Conservation (phyloP, 768 basidiomycete genomes). For the Polyporus arcularius region DNA sequence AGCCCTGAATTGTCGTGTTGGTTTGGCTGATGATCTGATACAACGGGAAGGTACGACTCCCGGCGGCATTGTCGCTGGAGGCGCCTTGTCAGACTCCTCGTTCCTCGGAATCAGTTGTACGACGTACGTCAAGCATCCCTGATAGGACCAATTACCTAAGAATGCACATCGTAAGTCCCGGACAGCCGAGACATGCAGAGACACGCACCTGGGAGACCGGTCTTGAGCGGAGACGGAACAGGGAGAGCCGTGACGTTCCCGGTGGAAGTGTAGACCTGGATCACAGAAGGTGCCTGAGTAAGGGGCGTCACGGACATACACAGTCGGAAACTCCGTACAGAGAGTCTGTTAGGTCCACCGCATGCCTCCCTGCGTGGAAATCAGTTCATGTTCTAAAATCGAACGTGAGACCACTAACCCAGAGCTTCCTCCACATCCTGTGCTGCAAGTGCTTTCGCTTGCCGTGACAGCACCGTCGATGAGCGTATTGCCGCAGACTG, state of each 20-base stretch:
- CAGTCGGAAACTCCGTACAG: constrained; percentile 32
- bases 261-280: constrained; percentile 53
- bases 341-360: constrained; percentile 72
- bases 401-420: constrained; percentile 42
- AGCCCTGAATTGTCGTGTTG: constrained; percentile 66
- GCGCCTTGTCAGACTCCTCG: not conserved
- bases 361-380: constrained; percentile 55
- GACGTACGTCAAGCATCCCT: constrained; percentile 66
- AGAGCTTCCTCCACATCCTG: constrained; percentile 71
- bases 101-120: not conserved
- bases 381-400: constrained; percentile 9
- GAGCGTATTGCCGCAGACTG: constrained; percentile 73
- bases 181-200: not conserved
- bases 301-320: constrained; percentile 5
- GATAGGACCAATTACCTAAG: constrained; percentile 58
- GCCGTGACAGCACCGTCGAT: constrained; percentile 58
- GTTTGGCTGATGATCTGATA: constrained; percentile 57
- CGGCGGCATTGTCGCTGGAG: constrained; percentile 48
- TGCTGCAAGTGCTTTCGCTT: constrained; percentile 58
- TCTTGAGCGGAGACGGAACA: constrained; percentile 57
- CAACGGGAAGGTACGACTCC: constrained; percentile 49
- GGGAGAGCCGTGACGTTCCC: constrained; percentile 54
- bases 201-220: constrained; percentile 46
- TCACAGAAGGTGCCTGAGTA: not conserved
- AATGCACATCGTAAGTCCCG: not conserved